phyloP scores from a whole-genome alignment of 2,329 filamentous ascomycete genomes.

The Cytospora piceae region DNA sequence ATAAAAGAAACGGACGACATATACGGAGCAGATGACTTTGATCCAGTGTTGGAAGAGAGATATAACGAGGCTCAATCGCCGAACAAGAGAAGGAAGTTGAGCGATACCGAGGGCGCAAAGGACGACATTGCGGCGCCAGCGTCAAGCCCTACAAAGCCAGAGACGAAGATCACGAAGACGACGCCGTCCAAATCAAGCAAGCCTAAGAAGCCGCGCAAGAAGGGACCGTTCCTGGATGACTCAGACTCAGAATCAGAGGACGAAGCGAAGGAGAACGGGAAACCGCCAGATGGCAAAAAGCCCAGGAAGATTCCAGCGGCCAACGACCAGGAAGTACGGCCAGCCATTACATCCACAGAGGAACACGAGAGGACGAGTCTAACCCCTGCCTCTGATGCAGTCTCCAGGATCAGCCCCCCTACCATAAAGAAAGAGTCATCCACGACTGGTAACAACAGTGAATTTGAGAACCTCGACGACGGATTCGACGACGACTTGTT shows the following conservation, averaged over 20 bases:
- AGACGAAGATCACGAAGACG: constrained; percentile 12
- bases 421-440: constrained; percentile 28
- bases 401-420: constrained; percentile 8
- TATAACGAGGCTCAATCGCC: constrained; percentile 45
- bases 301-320: neutral
- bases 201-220: constrained; percentile 40
- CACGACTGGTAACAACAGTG: constrained; percentile 41
- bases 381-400: constrained; percentile 21
- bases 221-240: constrained; percentile 71
- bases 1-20: constrained; percentile 33
- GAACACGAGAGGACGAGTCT: constrained; percentile 28
- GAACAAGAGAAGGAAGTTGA: constrained; percentile 49
- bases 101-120: constrained; percentile 33
- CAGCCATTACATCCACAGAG: constrained; percentile 21
- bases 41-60: constrained; percentile 33
- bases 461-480: constrained; percentile 56
- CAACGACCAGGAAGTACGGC: constrained; percentile 27
- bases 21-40: constrained; percentile 30
- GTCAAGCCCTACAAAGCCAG: constrained; percentile 27
- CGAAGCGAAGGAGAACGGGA: constrained; percentile 42
- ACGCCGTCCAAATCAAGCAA: constrained; percentile 21
- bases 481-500: constrained; percentile 55
- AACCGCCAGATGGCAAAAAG: constrained; percentile 1
- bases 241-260: constrained; percentile 58
- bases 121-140: constrained; percentile 18